These are phyloP conservation scores for Trichoderma oligosporum DNA, from an alignment of 2,329 filamentous ascomycete species.

Conservation along the genomic window DNA sequence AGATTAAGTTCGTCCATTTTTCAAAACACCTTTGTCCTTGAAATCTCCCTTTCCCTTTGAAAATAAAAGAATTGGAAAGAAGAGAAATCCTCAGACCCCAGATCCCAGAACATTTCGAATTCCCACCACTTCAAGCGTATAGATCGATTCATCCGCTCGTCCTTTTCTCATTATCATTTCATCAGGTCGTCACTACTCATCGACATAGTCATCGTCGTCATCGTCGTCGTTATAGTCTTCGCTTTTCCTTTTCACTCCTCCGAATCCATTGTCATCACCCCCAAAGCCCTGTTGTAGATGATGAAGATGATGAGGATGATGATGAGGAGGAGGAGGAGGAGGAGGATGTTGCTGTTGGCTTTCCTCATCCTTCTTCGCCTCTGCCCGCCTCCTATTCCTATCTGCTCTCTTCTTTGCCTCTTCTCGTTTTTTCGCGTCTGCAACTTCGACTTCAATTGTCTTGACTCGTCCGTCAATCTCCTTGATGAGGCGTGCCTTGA, in stretches of 20 bases:
- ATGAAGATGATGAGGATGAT: too few relatives aligned
- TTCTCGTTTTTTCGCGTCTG: conserved; percentile 23
- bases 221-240: background rate
- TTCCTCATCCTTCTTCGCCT: conserved; percentile 5
- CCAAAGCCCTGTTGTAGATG: background rate
- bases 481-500: conserved; percentile 25
- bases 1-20: background rate
- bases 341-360: background rate
- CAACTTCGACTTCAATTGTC: conserved; percentile 20
- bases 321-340: too few relatives aligned
- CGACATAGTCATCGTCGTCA: background rate
- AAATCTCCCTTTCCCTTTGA: background rate
- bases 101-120: background rate
- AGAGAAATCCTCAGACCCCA: background rate
- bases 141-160: background rate
- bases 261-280: background rate
- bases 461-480: conserved; percentile 23
- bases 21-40: background rate
- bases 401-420: conserved; percentile 25
- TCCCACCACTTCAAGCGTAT: background rate
- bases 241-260: background rate
- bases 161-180: background rate
- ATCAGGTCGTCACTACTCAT: background rate
- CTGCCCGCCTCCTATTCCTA: conserved; percentile 12
- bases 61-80: background rate